Percentiles rank a stretch among this genome's conserved stretches.
Conservation (phyloP, 2,329 filamentous ascomycete species). For the Allantophomopsis lycopodina region DNA sequence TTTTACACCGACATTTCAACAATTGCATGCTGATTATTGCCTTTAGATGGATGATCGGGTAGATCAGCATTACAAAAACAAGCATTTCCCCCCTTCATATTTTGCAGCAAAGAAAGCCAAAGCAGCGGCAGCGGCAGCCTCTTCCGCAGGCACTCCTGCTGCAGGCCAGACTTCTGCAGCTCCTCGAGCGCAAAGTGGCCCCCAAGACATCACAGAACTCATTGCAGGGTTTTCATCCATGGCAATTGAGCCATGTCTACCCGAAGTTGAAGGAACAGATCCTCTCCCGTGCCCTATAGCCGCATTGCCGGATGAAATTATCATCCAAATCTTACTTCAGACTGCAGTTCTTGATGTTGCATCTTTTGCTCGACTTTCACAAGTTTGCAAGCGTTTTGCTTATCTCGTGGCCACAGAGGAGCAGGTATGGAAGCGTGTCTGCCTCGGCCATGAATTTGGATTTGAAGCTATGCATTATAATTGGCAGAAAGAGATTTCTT, state of each 20-base stretch:
- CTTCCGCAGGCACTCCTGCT: conserved; percentile 1
- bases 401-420: conserved; percentile 78
- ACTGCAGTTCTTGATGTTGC: conserved; percentile 64
- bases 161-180: conserved; percentile 2
- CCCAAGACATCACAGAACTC: conserved; percentile 50
- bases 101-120: conserved; percentile 31
- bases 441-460: conserved; percentile 57
- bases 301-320: conserved; percentile 67
- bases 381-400: conserved; percentile 78
- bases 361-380: conserved; percentile 59
- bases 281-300: conserved; percentile 71
- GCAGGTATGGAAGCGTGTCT: conserved; percentile 70
- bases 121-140: conserved; percentile 13
- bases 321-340: conserved; percentile 64
- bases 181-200: conserved; percentile 24
- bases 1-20: background rate
- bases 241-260: conserved; percentile 51
- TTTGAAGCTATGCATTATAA: conserved; percentile 75
- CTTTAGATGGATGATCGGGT: conserved; percentile 67
- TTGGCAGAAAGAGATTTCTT: conserved; percentile 48
- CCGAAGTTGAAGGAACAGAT: conserved; percentile 57
- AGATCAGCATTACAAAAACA: conserved; percentile 77
- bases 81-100: conserved; percentile 64
- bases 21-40: background rate
- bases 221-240: conserved; percentile 62